Base-by-base conservation (phyloP, 2,329 filamentous ascomycete species). In the Trichoderma harzianum region DNA sequence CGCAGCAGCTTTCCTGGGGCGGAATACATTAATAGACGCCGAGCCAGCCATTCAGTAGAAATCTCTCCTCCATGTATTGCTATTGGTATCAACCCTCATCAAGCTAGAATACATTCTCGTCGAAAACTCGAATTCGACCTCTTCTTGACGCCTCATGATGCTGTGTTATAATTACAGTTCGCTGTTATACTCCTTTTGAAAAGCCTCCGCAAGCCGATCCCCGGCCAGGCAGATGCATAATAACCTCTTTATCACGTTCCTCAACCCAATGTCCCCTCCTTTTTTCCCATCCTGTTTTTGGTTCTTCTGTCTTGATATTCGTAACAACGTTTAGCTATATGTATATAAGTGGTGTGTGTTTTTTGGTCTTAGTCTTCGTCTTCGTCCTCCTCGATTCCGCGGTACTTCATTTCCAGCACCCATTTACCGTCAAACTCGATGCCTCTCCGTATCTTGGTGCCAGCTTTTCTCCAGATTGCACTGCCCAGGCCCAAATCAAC, bases 351-450 rank as follows among this genome's bases (percentile, higher is more conserved):
- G 11, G 47, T 53, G 51, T 47, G 18, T 47, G 18, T 26, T 21
- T 28, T 10, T 51, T 14, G 7, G 18, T 65, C 53, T 62, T 39
- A 67, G 21, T 62, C 70, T 34, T 68, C 64, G 26, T 75, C 72
- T 47, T 75, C 76, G n/a, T 77, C 79, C 18, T 74, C 77, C 26
- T 78, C 75, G 3, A 77, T 74, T 47, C 83, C 82, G 24, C 83
- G 83, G 73, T 87, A 88, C 72, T 80, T 83, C 82, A 96, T 88
- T 76, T 91, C 90, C 16, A 97, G 86, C 74, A 96, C 90, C 95
- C 95, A 98, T 75, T 91, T 89, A 72, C 91, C 90, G 28, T 93
- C 94, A 84, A 98, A 98, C 77, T 95, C 94, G 70, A 98, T 91
- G 0, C 94, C 94, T 75, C 93, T 91, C 24, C 94, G 89, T 65